Conservation (phyloP, 2,329 filamentous ascomycete genomes). For the Diaporthe nobilis region DNA sequence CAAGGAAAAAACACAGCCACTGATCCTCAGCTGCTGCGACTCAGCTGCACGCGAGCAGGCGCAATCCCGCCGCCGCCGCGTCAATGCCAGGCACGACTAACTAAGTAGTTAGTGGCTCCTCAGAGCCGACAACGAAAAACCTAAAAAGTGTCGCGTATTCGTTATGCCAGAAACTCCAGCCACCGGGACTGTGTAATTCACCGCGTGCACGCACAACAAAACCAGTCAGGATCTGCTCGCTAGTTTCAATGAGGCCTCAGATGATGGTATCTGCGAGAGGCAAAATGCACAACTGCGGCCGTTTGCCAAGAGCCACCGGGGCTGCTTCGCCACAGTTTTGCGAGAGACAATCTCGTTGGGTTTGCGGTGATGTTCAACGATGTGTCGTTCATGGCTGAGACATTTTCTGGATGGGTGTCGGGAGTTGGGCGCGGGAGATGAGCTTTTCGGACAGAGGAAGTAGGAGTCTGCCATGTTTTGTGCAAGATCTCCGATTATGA, state of each 20-base stretch:
- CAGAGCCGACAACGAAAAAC: background rate
- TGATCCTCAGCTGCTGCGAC: slow-evolving; percentile 8
- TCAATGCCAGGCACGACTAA: background rate
- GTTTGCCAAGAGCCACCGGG: slow-evolving; percentile 23
- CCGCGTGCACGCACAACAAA: slow-evolving; percentile 1
- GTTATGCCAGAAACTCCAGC: background rate
- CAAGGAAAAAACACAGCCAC: slow-evolving; percentile 16
- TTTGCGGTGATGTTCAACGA: background rate
- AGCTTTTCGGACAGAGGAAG: background rate
- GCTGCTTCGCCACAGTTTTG: slow-evolving; percentile 12
- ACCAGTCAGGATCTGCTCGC: background rate
- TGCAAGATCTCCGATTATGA: background rate
- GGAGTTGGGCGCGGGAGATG: background rate
- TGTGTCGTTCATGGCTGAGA: background rate
- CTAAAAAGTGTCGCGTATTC: slow-evolving; percentile 1
- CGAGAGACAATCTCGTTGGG: background rate
- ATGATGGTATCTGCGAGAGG: background rate
- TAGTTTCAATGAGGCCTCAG: slow-evolving; percentile 22
- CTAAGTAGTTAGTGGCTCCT: background rate
- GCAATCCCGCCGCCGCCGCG: background rate
- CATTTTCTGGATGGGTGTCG: background rate
- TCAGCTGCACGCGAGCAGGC: slow-evolving; percentile 1
- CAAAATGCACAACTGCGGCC: slow-evolving; percentile 17
- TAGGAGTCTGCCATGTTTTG: background rate
- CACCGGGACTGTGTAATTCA: slow-evolving; percentile 12